Percentiles rank a stretch among this genome's conserved stretches.
phyloP scores from a whole-genome alignment of 257 asterid species.

The Salvia rosmarinus region DNA sequence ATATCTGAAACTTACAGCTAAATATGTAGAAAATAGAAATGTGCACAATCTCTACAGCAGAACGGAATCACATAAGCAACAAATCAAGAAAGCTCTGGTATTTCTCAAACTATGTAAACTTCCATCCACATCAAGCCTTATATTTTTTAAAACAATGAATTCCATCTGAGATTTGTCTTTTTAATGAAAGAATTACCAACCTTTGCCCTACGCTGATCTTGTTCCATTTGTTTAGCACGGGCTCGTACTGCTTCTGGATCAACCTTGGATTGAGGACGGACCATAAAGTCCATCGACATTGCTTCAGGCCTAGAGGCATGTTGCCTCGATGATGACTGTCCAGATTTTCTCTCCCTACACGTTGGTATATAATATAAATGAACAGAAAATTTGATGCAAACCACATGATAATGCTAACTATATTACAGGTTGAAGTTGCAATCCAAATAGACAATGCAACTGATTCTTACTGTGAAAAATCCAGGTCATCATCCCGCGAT shows the following conservation, averaged over 20 bases:
- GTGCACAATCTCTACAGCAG: neutral
- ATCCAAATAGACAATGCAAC: slow-evolving; percentile 1
- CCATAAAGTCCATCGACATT: slow-evolving; percentile 88
- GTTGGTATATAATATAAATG: slow-evolving; percentile 34
- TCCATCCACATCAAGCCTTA: slow-evolving; percentile 8
- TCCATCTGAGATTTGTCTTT: slow-evolving; percentile 1
- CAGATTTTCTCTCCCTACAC: slow-evolving; percentile 71
- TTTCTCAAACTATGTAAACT: neutral
- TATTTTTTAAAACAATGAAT: too few relatives aligned
- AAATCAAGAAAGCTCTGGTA: neutral
- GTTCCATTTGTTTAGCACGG: slow-evolving; percentile 65
- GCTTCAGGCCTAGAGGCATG: slow-evolving; percentile 70
- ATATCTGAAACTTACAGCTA: slow-evolving; percentile 1
- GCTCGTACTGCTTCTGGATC: slow-evolving; percentile 91
- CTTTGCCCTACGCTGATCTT: slow-evolving; percentile 80
- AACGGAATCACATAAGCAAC: neutral
- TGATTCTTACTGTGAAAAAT: slow-evolving; percentile 52
- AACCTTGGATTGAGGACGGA: slow-evolving; percentile 92
- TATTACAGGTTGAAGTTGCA: slow-evolving; percentile 14
- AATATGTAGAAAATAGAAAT: neutral
- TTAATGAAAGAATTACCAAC: slow-evolving; percentile 44
- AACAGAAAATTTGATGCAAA: slow-evolving; percentile 9
- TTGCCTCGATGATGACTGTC: slow-evolving; percentile 68
- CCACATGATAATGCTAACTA: neutral
- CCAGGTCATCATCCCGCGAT: slow-evolving; percentile 84